Base-by-base conservation (phyloP, 768 basidiomycete species). In the Grammothele lineata region DNA sequence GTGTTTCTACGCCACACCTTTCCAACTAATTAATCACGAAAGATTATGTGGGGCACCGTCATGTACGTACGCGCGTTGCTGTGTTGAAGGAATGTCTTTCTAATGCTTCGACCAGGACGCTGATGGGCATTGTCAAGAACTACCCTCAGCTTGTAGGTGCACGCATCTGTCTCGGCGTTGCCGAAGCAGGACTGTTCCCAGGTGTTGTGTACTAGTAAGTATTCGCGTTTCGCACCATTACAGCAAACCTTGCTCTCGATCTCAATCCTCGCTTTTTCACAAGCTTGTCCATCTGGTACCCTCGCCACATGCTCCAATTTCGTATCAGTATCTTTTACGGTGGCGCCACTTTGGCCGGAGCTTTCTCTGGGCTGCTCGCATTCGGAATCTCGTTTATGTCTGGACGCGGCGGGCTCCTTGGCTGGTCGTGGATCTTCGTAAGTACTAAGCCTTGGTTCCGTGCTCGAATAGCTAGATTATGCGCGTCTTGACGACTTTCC, bases 151-250 rank as follows among this genome's bases (percentile, higher is more conserved):
- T 85, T 11, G 73, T 83, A 11, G 81, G 72, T n/a, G 70, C 69
- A 8, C 75, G 83, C 11, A 62, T 80, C 7, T 76, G 74, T 49
- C 75, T 87, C 1, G 85, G 85, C 4, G 58, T 83, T 2, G 74
- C 81, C 0, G 85, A 87, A 64, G 81, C 83, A 3, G 83, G 85
- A 6, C 59, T 86, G 8, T 87, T 83, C 62, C 85, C 85, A 10
- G 85, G 85, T 22, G 81, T 87, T 8, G 75, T 77, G 0, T 89
- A 85, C 66, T 87, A 84, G 85, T 85, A 45, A 38, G 54, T 50
- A 39, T 51, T 50, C n/a, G n/a, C n/a, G n/a, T 15, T 15, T 32
- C 25, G 5, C 34, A 32, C 30, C 30, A 15, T 15, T 15, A 15
- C 8, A 9, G 30, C 30, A 15, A 8, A 15, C 30, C 15, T 15